phyloP scores from a whole-genome alignment of 352 stramenopile genomes.

The Phytophthora fragariae region DNA sequence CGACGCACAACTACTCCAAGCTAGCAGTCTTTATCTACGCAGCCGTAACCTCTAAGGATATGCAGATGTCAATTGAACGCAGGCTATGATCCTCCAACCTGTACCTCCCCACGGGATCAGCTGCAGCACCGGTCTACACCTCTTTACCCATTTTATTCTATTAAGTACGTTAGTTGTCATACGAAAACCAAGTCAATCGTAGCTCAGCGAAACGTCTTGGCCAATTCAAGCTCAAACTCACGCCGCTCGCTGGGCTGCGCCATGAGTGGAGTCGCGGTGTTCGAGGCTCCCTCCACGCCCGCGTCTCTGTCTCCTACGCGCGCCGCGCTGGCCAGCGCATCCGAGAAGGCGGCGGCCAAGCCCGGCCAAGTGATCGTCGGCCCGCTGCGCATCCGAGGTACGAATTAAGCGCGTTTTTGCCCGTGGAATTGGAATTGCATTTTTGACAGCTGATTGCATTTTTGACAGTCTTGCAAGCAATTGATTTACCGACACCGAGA shows the following conservation, averaged over 20 bases:
- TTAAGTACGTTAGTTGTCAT: constrained; percentile 16
- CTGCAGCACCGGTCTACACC: too few species aligned
- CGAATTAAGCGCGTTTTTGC: neutral
- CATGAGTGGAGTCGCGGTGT: constrained; percentile 26
- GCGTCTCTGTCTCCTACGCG: constrained; percentile 55
- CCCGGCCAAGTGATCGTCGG: constrained; percentile 56
- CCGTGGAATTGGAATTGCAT: neutral
- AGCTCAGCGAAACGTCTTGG: constrained; percentile 1
- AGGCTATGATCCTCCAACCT: too few species aligned
- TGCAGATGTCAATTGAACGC: too few species aligned
- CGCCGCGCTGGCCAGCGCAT: constrained; percentile 56
- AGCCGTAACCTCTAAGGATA: too few species aligned
- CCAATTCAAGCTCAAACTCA: constrained; percentile 3
- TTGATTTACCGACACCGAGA: constrained; percentile 54
- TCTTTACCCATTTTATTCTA: too few species aligned
- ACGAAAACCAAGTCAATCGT: constrained; percentile 17
- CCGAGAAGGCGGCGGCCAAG: constrained; percentile 55
- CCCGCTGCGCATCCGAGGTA: constrained; percentile 67
- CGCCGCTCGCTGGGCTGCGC: constrained; percentile 1
- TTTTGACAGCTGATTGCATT: constrained; percentile 17
- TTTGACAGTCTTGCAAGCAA: constrained; percentile 53
- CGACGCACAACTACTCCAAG: too few species aligned
- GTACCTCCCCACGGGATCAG: too few species aligned
- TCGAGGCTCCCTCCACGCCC: constrained; percentile 26
- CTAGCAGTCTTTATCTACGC: too few species aligned